Evolutionary conservation across 176 grass and related monocot genomes (phyloP), one percentile per base, ranked within the genome.

Genomic region (Phoenix roebelenii): DNA sequence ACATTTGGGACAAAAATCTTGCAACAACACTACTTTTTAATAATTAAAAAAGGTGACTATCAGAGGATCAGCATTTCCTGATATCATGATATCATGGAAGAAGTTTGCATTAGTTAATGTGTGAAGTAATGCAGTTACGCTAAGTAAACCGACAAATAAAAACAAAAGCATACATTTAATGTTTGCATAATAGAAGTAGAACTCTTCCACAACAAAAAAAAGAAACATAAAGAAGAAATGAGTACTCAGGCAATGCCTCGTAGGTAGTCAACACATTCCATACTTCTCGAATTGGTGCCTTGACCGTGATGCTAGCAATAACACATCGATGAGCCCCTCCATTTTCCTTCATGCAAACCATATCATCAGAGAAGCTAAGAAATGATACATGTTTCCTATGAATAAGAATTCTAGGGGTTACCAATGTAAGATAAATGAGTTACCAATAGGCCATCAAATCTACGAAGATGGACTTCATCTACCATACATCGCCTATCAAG

Each of bases 401-500:
- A 60, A 55, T 70, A 25, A 48, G 57, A 56, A 67, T 25, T 29
- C 50, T 15, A 64, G 51, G 50, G 17, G 12, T 66, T 63, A 66
- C 44, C 1, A 16, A 22, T 72, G 39, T 58, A 76, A 68, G 48
- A 58, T 39, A 65, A 64, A 68, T 55, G 58, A 78, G 52, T 91
- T 85, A 97, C 92, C 86, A 97, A 50, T 49, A 80, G 76, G 25
- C 84, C 92, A 83, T 97, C 84, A 77, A 97, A 88, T 85, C 84
- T 79, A 32, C 92, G 80, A 69, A 97, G 86, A 88, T 97, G 87
- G 72, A 97, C 86, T 79, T 97, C 92, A 50, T 97, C 87, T 29
- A 97, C 83, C 54, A 97, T 71, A 25, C 87, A 91, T 56, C 80
- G 83, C 72, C 48, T 85, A 69, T 97, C 92, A 70, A 97, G 76